Evolutionary conservation across 768 basidiomycete genomes (phyloP), one percentile per base, ranked within the genome.

Genomic region (Pleurotus salmoneostramineus): DNA sequence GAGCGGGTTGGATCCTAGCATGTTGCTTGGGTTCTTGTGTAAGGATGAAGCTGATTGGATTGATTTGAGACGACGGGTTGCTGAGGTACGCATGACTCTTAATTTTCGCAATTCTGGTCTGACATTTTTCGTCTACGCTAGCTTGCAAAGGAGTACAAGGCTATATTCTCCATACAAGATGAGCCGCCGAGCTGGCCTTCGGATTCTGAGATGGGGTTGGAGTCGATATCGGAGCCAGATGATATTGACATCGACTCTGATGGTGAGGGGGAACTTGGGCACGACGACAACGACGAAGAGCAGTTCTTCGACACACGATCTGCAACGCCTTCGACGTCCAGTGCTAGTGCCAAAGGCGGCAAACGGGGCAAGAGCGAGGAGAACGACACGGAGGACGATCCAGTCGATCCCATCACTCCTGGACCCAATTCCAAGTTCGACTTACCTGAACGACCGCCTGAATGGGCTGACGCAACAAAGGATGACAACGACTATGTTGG

Each of bases 11-110:
- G 97, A 98, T 69, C 97, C 96, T 21, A 97, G 94, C 64, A 98
- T 99, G 97, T 76, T 99, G 5, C 81, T 98, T 59, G 95, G 95
- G 8, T 98, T 99, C 68, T 67, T 98, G 62, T 88, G 89, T 68
- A 83, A 82, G 64, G 85, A 91, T 66, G 89, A 93, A 72, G 75
- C 68, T 14, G 96, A 98, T 56, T 98, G 93, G 91, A 69, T 78
- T 12, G 93, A 98, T 71, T 82, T 98, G 56, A 79, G 84, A 61
- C 74, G 71, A 58, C 77, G 93, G 51, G 85, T 93, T 36, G 77
- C 74, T 1, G 87, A 91, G 72, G 94, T 96, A 52, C 52, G 88
- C 71, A 33, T 27, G 21, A 27, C 21, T 27, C 21, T 27, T 27
- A 27, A 27, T 27, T 27, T 27, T 27, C 21, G 21, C 21, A 27